Evolutionary conservation across 345 rosid genomes (phyloP), one percentile per base, ranked within the genome.

Genomic region (Acer campestre): DNA sequence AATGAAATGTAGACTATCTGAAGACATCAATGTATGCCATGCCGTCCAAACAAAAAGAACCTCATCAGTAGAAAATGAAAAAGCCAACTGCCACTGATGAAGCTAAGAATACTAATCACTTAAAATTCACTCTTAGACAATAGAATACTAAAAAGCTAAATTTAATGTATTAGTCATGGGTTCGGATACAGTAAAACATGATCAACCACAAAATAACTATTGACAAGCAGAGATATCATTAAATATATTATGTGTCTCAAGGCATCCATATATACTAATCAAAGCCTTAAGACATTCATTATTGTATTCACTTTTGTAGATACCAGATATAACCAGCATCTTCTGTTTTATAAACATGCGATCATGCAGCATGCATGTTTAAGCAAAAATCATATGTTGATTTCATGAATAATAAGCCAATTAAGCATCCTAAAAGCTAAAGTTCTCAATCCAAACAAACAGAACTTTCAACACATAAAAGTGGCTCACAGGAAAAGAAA

Each of bases 111-210:
- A 46, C 9, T 46, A 71, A 64, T 58, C 61, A 44, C 42, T 17
- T 27, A 10, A 66, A 51, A n/a, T 10, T 27, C 6, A 11, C 65
- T 27, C 71, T 80, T 49, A 88, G 23, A 88, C 88, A 53, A 88
- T 88, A 11, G 88, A 53, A 53, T 53, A 53, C 58, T 53, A 16
- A 53, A 53, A 53, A 53, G 58, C 58, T 53, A 9, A 29, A 13
- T 61, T 44, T 8, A 42, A 14, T 9, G 18, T 12, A 38, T 64
- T 25, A 40, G 11, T 58, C 44, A 46, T 27, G 22, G 16, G 25
- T 61, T 38, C 23, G 35, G 67, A 69, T 23, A 49, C 29, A 44
- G 23, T n/a, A 13, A 67, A 22, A 17, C 66, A 40, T 11, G 27
- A 59, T 59, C 55, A 38, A 72, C 29, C n/a, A 29, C 17, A 22